Base-by-base conservation (phyloP, 1,284 basidiomycete genomes). In the Hymenochaete sp. region DNA sequence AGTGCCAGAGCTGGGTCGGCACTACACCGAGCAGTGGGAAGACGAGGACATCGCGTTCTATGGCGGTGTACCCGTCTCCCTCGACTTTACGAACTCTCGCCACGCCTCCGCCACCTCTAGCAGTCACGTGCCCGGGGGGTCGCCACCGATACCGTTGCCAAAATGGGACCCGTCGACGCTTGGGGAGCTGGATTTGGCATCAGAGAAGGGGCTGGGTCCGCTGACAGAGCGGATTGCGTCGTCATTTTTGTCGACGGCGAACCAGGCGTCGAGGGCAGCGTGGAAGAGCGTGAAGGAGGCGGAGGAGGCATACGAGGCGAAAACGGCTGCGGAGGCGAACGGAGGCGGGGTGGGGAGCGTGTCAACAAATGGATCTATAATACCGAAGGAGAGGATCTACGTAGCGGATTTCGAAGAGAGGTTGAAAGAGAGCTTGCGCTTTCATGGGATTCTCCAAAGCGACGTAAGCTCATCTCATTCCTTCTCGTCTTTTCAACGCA, bases 1-100 rank as follows among this genome's bases (percentile, higher is more conserved):
- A 33, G 78, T 95, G 64, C 93, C 93, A 5, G 77, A 83, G 48
- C 72, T 95, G 1, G 95, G 93, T 5, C 71, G 81, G 52, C 92
- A 93, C 65, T 98, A 96, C 59, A 71, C 78, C 21, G 85, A 93
- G 44, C 70, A 83, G 1, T 97, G 93, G 93, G 90, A 92, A 52
- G 90, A 95, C 53, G 83, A 92, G 59, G 93, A 97, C 60, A 71
- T 70, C 4, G 71, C 72, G 5, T 51, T 68, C n/a, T 71, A 71
- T 47, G 67, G 69, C 27, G 59, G 57, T 2, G 65, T 70, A 19
- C 56, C 72, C 6, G 66, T 70, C 6, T 63, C 65, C 3, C 67
- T 70, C 16, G 58, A 61, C 27, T 58, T 62, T 22, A 55, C 54
- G 43, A 59, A 51, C 53, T 64, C 52, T 56, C 58, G 61, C 56